Conservation (phyloP, 2,329 filamentous ascomycete genomes). For the Aspergillus ustus region DNA sequence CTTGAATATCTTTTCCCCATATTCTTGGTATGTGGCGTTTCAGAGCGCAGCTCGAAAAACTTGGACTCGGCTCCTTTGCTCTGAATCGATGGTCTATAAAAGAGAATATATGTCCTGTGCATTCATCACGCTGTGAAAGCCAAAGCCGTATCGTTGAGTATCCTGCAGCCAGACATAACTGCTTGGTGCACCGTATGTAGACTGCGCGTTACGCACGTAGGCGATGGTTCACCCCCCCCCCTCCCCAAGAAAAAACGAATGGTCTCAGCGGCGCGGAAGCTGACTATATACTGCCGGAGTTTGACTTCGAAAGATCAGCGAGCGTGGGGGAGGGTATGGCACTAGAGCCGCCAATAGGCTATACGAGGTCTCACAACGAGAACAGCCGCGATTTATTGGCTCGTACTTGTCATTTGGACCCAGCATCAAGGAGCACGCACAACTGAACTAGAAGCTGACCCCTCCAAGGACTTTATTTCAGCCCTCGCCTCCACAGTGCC, state of each 20-base stretch:
- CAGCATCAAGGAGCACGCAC: conserved; percentile 2
- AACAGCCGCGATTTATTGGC: no score
- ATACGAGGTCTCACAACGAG: no score
- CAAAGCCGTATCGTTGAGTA: neutral
- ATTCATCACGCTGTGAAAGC: neutral
- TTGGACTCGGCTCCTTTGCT: conserved; percentile 5
- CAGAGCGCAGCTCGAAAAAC: neutral
- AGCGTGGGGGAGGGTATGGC: no score
- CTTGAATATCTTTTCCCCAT: conserved; percentile 17
- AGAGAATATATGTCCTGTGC: conserved; percentile 11
- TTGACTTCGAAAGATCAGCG: no score
- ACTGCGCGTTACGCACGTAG: neutral
- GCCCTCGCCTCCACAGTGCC: conserved; percentile 34
- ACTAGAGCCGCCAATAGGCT: no score
- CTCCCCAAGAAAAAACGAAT: neutral
- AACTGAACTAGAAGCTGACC: conserved; percentile 3
- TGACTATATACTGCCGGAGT: neutral
- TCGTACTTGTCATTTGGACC: no score
- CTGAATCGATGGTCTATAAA: conserved; percentile 12
- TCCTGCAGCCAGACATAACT: neutral
- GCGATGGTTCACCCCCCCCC: no score
- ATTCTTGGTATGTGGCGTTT: conserved; percentile 14
- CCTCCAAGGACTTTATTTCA: conserved; percentile 16
- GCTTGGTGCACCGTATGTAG: neutral
- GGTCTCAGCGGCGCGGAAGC: neutral